phyloP scores from a whole-genome alignment of 2,329 filamentous ascomycete genomes.

The Phaeosphaeria sp. region DNA sequence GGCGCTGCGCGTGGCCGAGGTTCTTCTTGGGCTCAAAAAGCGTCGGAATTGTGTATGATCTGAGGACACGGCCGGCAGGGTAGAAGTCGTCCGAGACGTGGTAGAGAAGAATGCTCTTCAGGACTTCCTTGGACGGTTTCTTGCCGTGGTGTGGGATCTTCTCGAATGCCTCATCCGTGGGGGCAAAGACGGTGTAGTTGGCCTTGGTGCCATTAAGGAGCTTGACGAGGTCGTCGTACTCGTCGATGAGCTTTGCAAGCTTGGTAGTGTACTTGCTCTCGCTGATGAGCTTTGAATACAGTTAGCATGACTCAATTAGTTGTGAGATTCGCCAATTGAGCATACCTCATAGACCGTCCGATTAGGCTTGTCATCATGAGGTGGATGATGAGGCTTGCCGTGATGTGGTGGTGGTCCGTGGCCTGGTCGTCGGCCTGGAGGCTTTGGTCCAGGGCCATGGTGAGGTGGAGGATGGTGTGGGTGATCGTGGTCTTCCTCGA shows the following conservation, averaged over 20 bases:
- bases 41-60: constrained; percentile 77
- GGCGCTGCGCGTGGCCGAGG: constrained; percentile 66
- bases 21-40: constrained; percentile 65
- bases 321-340: background rate
- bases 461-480: constrained; percentile 30
- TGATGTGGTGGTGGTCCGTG: constrained; percentile 37
- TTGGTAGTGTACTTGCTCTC: constrained; percentile 77
- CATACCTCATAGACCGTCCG: constrained; percentile 74
- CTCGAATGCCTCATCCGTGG: constrained; percentile 77
- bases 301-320: background rate
- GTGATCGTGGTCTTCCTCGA: constrained; percentile 45
- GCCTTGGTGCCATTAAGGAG: constrained; percentile 75
- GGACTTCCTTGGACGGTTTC: constrained; percentile 72
- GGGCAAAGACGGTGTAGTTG: constrained; percentile 84
- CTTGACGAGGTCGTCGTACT: constrained; percentile 74
- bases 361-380: constrained; percentile 59
- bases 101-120: constrained; percentile 75
- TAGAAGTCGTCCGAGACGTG: constrained; percentile 75
- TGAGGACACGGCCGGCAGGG: constrained; percentile 69
- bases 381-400: constrained; percentile 47
- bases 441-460: background rate
- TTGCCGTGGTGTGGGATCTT: constrained; percentile 62
- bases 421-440: constrained; percentile 14
- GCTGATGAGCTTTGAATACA: constrained; percentile 64
- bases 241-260: constrained; percentile 76